phyloP scores from a whole-genome alignment of 345 rosid species.

The Eucalyptus pauciflora region DNA sequence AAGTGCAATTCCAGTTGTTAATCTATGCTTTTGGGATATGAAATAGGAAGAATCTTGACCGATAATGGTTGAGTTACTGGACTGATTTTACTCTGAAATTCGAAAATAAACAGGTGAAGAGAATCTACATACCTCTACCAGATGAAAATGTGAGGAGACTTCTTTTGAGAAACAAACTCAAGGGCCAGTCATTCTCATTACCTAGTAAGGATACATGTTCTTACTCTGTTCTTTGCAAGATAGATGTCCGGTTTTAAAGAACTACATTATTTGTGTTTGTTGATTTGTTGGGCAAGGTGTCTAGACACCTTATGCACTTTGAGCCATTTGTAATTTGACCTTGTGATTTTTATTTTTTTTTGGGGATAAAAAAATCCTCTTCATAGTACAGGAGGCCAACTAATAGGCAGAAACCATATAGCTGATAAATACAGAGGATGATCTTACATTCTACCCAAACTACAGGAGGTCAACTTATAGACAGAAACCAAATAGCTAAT shows the following conservation, averaged over 20 bases:
- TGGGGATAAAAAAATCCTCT: background rate
- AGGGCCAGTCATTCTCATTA: conserved; percentile 70
- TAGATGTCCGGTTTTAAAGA: background rate
- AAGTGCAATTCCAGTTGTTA: background rate
- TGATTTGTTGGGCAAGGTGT: background rate
- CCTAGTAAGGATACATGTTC: conserved; percentile 29
- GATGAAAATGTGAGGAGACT: conserved; percentile 62
- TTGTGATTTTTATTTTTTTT: background rate
- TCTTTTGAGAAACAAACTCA: conserved; percentile 65
- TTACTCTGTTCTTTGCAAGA: background rate
- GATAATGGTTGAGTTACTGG: background rate
- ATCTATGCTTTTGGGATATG: background rate
- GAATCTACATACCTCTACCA: conserved; percentile 87
- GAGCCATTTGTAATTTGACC: background rate
- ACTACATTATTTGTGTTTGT: background rate
- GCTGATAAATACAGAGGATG: background rate
- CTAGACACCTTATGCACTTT: background rate
- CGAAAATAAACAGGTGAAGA: conserved; percentile 53
- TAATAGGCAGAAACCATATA: background rate
- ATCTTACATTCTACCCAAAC: background rate
- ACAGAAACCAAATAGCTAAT: background rate
- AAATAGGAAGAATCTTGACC: background rate
- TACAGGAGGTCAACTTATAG: background rate
- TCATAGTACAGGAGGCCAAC: background rate
- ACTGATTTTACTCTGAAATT: background rate